Conservation (phyloP, 2,329 filamentous ascomycete species). For the Penicillium polonicum region DNA sequence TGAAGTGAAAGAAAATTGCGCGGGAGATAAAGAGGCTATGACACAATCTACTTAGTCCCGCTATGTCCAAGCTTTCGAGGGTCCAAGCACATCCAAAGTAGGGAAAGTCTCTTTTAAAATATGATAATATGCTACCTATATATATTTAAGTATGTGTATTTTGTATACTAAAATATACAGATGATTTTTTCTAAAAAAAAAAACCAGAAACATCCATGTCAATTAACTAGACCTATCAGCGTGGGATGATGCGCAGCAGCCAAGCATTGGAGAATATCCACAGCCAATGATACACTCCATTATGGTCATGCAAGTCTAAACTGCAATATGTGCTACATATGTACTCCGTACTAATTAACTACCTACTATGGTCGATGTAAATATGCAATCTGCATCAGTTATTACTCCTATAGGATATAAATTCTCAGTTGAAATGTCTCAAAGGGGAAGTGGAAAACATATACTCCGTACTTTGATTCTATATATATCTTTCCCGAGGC, state of each 20-base stretch:
- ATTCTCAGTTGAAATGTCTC: too few relatives aligned
- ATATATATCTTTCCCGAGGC: neutral
- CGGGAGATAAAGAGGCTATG: constrained; percentile 16
- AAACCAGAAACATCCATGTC: neutral
- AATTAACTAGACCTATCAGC: constrained; percentile 13
- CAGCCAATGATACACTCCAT: neutral
- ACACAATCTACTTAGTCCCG: constrained; percentile 22
- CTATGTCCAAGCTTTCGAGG: neutral
- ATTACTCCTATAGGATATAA: neutral
- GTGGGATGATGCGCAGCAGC: constrained; percentile 2
- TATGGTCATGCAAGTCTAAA: neutral
- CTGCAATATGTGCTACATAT: neutral
- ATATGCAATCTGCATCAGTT: neutral
- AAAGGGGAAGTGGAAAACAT: neutral
- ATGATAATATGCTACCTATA: neutral
- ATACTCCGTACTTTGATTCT: neutral
- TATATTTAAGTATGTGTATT: neutral
- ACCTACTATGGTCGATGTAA: neutral
- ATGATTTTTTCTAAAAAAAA: too few relatives aligned
- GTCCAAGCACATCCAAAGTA: neutral
- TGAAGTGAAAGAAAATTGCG: constrained; percentile 19
- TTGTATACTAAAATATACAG: neutral
- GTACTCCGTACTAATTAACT: neutral
- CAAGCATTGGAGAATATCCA: neutral
- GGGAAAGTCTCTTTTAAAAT: neutral